Conservation (phyloP, 768 basidiomycete species). For the Psilocybe subaeruginosa region DNA sequence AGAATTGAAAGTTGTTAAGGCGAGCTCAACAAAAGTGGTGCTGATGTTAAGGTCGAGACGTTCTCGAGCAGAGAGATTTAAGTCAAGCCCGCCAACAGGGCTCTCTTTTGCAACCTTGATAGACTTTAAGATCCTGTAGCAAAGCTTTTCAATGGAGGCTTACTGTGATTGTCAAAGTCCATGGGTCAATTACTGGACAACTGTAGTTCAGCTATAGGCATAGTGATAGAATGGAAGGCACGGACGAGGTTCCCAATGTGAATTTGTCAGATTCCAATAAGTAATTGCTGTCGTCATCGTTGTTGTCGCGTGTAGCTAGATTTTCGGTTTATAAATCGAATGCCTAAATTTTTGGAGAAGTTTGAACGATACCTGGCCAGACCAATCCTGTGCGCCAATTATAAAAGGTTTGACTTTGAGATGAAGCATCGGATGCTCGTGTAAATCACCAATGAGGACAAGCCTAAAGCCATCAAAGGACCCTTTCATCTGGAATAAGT, state of each 20-base stretch:
- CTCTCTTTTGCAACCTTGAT: slow-evolving; percentile 57
- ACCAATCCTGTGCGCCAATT: slow-evolving; percentile 90
- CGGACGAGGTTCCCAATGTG: slow-evolving; percentile 95
- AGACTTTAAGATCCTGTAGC: not conserved
- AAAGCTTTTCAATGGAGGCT: slow-evolving; percentile 16
- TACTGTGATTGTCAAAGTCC: slow-evolving; percentile 83
- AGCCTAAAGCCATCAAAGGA: slow-evolving; percentile 91
- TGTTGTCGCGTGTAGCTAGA: slow-evolving; percentile 81
- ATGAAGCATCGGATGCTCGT: slow-evolving; percentile 94
- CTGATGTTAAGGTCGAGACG: slow-evolving; percentile 91
- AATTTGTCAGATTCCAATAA: slow-evolving; percentile 97
- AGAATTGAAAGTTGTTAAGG: slow-evolving; percentile 69
- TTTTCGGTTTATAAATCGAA: not conserved
- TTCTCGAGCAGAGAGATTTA: slow-evolving; percentile 74
- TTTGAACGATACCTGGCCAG: slow-evolving; percentile 67
- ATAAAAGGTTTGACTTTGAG: slow-evolving; percentile 85
- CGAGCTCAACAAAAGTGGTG: slow-evolving; percentile 87
- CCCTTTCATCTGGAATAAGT: slow-evolving; percentile 65
- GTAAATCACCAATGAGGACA: slow-evolving; percentile 91
- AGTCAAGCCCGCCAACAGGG: slow-evolving; percentile 50
- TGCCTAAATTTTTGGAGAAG: not conserved
- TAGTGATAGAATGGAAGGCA: slow-evolving; percentile 5
- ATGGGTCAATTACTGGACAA: slow-evolving; percentile 86
- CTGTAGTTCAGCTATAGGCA: slow-evolving; percentile 7
- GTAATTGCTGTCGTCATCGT: slow-evolving; percentile 83